phyloP scores from a whole-genome alignment of 805 yeast species.

The Wickerhamia fluorescens region DNA sequence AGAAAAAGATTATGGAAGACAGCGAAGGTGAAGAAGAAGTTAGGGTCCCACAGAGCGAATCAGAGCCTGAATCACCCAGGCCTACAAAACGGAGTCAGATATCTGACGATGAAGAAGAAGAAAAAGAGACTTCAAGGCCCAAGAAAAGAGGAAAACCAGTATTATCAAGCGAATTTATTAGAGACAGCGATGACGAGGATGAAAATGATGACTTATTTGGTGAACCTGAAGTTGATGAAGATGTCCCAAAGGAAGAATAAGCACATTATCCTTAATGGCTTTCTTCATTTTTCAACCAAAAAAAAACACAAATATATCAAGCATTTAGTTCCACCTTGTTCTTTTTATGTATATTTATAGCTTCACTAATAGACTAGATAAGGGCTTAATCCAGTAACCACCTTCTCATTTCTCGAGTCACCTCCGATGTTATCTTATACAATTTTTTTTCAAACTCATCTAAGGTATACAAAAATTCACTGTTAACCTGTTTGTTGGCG shows the following conservation, averaged over 20 bases:
- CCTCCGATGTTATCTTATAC: slow-evolving; percentile 47
- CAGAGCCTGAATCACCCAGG: slow-evolving; percentile 5
- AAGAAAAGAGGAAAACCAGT: slow-evolving; percentile 23
- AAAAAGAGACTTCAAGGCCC: slow-evolving; percentile 28
- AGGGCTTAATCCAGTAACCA: slow-evolving; percentile 23
- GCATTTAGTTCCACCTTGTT: too few relatives aligned
- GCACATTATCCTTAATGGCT: slow-evolving; percentile 8
- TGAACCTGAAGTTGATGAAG: slow-evolving; percentile 21
- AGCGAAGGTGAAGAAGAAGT: slow-evolving; percentile 22
- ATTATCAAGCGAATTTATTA: slow-evolving; percentile 25
- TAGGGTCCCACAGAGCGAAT: neutral
- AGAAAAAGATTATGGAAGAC: slow-evolving; percentile 28
- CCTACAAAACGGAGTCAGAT: slow-evolving; percentile 19
- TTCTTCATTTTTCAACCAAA: slow-evolving; percentile 1
- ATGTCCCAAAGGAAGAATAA: slow-evolving; percentile 13
- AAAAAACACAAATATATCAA: neutral
- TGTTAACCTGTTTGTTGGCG: slow-evolving; percentile 40
- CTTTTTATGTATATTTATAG: slow-evolving; percentile 2
- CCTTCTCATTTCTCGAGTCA: slow-evolving; percentile 31
- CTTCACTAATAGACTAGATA: neutral
- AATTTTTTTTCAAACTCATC: slow-evolving; percentile 71
- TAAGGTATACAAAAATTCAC: slow-evolving; percentile 52
- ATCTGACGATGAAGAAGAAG: slow-evolving; percentile 31
- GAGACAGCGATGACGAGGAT: slow-evolving; percentile 45
- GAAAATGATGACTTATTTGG: slow-evolving; percentile 18